Percentiles rank a stretch among this genome's conserved stretches.
These are phyloP conservation scores for Lachancea waltii DNA, from an alignment of 805 yeast species.

Conservation along the genomic window DNA sequence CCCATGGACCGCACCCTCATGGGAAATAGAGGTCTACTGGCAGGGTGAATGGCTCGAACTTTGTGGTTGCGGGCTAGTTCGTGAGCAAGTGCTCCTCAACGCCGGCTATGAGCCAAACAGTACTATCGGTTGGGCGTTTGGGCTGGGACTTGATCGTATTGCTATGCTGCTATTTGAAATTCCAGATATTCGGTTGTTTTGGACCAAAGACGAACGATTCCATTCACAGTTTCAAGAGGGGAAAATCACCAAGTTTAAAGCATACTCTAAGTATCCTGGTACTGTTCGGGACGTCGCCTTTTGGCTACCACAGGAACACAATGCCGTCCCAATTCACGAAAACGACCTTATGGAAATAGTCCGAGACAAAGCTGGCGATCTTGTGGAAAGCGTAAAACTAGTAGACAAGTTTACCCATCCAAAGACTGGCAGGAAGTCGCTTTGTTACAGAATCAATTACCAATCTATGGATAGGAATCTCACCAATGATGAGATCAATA, in stretches of 20 bases:
- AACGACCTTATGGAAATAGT: slow-evolving; percentile 94
- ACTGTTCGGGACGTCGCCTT: slow-evolving; percentile 83
- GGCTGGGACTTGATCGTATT: slow-evolving; percentile 87
- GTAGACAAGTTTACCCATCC: slow-evolving; percentile 85
- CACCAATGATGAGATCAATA: slow-evolving; percentile 79
- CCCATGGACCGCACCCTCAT: slow-evolving; percentile 98
- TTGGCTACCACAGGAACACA: slow-evolving; percentile 57
- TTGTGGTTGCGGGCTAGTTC: slow-evolving; percentile 92
- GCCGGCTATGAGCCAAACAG: slow-evolving; percentile 54
- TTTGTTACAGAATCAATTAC: slow-evolving; percentile 84
- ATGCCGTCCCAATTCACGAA: slow-evolving; percentile 48
- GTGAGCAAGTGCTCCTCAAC: slow-evolving; percentile 65
- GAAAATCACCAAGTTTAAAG: slow-evolving; percentile 63
- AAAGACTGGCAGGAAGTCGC: slow-evolving; percentile 65
- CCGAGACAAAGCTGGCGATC: slow-evolving; percentile 75
- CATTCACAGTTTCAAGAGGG: slow-evolving; percentile 61
- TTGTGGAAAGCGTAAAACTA: slow-evolving; percentile 77
- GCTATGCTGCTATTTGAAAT: slow-evolving; percentile 95
- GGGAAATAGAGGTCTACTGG: slow-evolving; percentile 99
- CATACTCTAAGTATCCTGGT: slow-evolving; percentile 89
- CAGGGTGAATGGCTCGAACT: slow-evolving; percentile 96
- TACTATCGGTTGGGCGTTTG: slow-evolving; percentile 94
- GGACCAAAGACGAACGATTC: slow-evolving; percentile 82
- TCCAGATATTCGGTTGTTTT: slow-evolving; percentile 89
- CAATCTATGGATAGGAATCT: slow-evolving; percentile 94